These are phyloP conservation scores for Zymoseptoria tritici DNA, from an alignment of 2,329 filamentous ascomycete species.

Conservation along the genomic window DNA sequence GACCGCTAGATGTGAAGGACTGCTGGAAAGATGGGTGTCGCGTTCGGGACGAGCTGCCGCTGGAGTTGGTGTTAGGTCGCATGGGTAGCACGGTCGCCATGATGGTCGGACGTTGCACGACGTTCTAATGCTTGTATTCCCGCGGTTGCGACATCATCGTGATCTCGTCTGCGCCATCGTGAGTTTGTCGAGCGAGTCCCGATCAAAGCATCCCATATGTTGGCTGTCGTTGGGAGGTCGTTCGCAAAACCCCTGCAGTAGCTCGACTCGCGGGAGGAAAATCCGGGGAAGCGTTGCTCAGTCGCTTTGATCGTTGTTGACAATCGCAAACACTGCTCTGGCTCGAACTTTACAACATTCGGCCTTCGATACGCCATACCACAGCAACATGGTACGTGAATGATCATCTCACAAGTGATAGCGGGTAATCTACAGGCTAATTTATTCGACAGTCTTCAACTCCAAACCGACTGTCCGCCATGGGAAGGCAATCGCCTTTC, in stretches of 20 bases:
- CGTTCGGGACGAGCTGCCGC: conserved; percentile 16
- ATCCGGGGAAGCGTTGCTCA: no score
- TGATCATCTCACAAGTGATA: not conserved
- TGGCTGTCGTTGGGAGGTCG: not conserved
- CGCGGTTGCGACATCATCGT: not conserved
- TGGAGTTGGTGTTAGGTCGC: conserved; percentile 25
- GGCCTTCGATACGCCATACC: not conserved
- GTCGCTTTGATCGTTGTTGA: not conserved
- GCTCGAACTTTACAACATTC: not conserved
- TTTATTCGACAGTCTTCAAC: not conserved
- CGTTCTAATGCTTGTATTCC: not conserved
- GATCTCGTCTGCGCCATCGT: not conserved
- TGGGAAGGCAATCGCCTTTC: conserved; percentile 29
- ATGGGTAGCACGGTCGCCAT: conserved; percentile 28
- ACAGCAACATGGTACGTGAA: not conserved
- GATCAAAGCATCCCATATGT: not conserved
- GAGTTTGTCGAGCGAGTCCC: not conserved
- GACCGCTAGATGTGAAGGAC: conserved; percentile 31
- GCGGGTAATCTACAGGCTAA: not conserved
- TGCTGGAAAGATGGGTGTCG: conserved; percentile 37
- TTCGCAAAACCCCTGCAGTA: no score
- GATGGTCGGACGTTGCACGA: not conserved
- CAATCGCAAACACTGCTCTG: not conserved
- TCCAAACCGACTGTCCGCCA: not conserved
- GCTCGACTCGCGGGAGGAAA: no score